These are phyloP conservation scores for Tetracladium setigerum DNA, from an alignment of 495 filamentous ascomycete species.

Conservation along the genomic window DNA sequence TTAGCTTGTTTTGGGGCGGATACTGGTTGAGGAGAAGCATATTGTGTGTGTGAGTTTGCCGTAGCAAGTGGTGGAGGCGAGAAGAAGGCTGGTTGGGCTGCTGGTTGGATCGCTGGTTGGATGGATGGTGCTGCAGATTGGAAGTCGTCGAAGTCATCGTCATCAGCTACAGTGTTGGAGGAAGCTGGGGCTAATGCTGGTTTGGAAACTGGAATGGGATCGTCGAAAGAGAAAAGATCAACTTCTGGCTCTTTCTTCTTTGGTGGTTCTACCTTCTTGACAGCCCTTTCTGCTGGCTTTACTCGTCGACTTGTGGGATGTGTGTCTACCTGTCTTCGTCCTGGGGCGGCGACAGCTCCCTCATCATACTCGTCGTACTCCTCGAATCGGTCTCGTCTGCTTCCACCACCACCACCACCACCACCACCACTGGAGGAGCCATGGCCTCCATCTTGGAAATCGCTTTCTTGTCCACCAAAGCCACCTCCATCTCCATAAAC, in stretches of 20 bases:
- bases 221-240: constrained; percentile 87
- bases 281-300: constrained; percentile 11
- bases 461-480: constrained; percentile 61
- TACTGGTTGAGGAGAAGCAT: constrained; percentile 75
- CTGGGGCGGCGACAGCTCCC: constrained; percentile 42
- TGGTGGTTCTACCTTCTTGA: constrained; percentile 53
- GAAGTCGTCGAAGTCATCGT: constrained; percentile 98
- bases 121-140: constrained; percentile 72
- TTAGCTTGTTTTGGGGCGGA: constrained; percentile 72
- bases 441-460: constrained; percentile 52
- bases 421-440: constrained; percentile 38
- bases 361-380: constrained; percentile 97
- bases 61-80: constrained; percentile 46
- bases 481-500: constrained; percentile 93
- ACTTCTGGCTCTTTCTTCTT: constrained; percentile 80
- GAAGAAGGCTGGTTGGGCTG: constrained; percentile 33
- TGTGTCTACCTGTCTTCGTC: constrained; percentile 27
- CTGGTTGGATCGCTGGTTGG: constrained; percentile 16
- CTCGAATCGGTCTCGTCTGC: constrained; percentile 68
- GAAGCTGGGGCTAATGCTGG: constrained; percentile 39
- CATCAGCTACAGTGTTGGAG: constrained; percentile 48
- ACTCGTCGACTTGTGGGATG: constrained; percentile 32
- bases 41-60: constrained; percentile 60
- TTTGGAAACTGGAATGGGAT: constrained; percentile 39
- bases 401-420: constrained; percentile 1